phyloP scores from a whole-genome alignment of 164 flowering plant species.

The grape (Vitis vinifera) region ASM3070453v1 NC_081821.1:7621001-7621500 shows the following conservation, averaged over 20 bases:
- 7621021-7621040: conserved; percentile 56
- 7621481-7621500: no score
- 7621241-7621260: conserved; percentile 37
- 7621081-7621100: conserved; percentile 60
- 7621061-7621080: conserved; percentile 74
- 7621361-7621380: not conserved
- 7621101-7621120: conserved; percentile 37
- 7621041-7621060: conserved; percentile 69
- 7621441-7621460: no score
- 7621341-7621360: not conserved
- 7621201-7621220: conserved; percentile 65
- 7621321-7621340: no score
- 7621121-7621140: conserved; percentile 36
- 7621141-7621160: conserved; percentile 74
- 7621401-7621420: no score
- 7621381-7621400: no score
- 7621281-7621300: conserved; percentile 49
- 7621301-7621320: not conserved
- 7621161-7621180: conserved; percentile 52
- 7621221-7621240: conserved; percentile 66
- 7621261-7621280: conserved; percentile 45
- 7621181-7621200: conserved; percentile 47
- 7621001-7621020: conserved; percentile 62
- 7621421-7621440: no score
- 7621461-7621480: no score